phyloP scores from a whole-genome alignment of 345 rosid genomes.

The Litchi chinensis region DNA sequence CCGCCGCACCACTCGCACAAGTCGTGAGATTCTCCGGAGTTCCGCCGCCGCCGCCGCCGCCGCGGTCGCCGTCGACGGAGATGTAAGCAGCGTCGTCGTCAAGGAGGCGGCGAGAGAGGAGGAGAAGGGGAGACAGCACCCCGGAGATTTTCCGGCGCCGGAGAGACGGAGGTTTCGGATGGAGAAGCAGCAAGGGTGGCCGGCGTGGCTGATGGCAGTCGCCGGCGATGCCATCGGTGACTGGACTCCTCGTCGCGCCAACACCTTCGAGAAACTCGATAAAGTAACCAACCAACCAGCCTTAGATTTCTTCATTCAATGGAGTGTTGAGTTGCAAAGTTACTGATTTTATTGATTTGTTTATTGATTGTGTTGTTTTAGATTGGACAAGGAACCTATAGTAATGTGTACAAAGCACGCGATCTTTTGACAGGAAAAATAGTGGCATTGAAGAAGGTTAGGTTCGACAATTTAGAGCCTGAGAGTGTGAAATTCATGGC shows the following conservation, averaged over 20 bases:
- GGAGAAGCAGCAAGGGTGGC: conserved; percentile 65
- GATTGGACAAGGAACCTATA: conserved; percentile 97
- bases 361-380: conserved; percentile 14
- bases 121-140: conserved; percentile 34
- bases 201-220: conserved; percentile 77
- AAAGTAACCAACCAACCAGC: conserved; percentile 45
- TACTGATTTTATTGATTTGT: neutral
- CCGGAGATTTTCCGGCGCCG: conserved; percentile 37
- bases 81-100: conserved; percentile 28
- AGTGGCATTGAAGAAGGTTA: conserved; percentile 91
- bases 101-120: conserved; percentile 30
- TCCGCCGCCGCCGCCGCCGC: conserved; percentile 39
- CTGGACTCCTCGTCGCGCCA: conserved; percentile 81
- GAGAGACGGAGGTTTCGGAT: conserved; percentile 37
- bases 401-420: conserved; percentile 91
- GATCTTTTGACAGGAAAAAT: conserved; percentile 82
- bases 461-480: conserved; percentile 88
- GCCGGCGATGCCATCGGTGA: conserved; percentile 76
- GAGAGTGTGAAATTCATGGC: conserved; percentile 98
- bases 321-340: no score
- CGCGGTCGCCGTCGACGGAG: conserved; percentile 30
- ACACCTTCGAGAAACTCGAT: conserved; percentile 77
- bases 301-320: no score
- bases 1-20: conserved; percentile 22
- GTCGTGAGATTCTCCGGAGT: conserved; percentile 32